Evolutionary conservation across 129 eudicot species (phyloP).

Genomic region (Ambrosia trifida): DNA sequence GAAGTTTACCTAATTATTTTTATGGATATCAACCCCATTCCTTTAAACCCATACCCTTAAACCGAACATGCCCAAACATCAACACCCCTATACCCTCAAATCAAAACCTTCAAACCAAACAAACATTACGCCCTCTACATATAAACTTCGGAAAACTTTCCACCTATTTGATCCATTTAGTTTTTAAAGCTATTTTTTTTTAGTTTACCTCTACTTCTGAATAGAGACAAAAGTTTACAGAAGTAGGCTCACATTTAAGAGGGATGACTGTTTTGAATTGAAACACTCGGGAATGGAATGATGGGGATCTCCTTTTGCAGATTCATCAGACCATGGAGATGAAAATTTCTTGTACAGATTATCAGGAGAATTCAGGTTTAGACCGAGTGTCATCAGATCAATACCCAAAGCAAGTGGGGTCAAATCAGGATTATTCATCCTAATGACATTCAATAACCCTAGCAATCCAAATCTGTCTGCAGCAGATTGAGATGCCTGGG

Average conservation of each 20-base stretch:
- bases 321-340: constrained; percentile 97
- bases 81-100: background rate
- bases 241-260: constrained; percentile 48
- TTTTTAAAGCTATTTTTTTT: background rate
- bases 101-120: background rate
- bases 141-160: background rate
- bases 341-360: constrained; percentile 74
- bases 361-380: constrained; percentile 76
- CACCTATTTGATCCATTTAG: background rate
- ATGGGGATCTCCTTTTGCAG: constrained; percentile 83
- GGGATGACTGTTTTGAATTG: constrained; percentile 61
- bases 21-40: background rate
- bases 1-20: background rate
- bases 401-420: constrained; percentile 84
- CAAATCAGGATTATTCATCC: constrained; percentile 73
- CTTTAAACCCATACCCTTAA: constrained; percentile 1
- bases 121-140: background rate
- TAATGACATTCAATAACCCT: constrained; percentile 71
- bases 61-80: constrained; percentile 1
- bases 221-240: background rate
- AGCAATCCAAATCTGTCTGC: constrained; percentile 69
- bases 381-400: constrained; percentile 78
- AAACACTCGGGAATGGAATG: constrained; percentile 73
- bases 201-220: background rate
- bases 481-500: constrained; percentile 53